Percentiles rank a stretch among this genome's conserved stretches.
Evolutionary conservation across 306 rosid species (phyloP).

Genomic region (Mimosa bimucronata): DNA sequence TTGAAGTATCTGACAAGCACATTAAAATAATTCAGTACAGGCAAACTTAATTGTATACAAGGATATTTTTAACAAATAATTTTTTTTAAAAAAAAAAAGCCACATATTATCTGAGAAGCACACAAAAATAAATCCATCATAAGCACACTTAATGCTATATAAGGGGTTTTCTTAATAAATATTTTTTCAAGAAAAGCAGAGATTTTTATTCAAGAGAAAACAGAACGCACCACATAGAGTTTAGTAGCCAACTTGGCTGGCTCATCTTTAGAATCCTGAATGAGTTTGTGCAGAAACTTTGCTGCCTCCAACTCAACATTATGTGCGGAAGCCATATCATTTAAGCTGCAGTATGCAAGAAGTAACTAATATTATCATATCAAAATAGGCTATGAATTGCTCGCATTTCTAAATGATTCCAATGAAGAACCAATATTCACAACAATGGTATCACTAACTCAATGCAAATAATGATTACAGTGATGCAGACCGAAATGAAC

Average conservation of each 20-base stretch:
- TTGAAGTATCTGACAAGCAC: conserved; percentile 80
- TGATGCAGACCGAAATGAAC: neutral
- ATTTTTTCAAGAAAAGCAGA: neutral
- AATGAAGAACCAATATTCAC: neutral
- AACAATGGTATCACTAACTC: conserved; percentile 11
- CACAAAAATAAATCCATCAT: conserved; percentile 23
- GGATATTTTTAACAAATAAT: too few relatives aligned
- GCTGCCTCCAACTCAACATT: conserved; percentile 99
- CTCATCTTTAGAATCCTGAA: conserved; percentile 97
- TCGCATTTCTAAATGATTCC: conserved; percentile 11
- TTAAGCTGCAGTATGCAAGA: conserved; percentile 48
- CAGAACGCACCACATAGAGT: conserved; percentile 83
- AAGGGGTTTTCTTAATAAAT: neutral
- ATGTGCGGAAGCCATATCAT: conserved; percentile 78
- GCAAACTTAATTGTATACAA: conserved; percentile 9
- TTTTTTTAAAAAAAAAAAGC: neutral
- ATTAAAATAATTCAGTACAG: conserved; percentile 20
- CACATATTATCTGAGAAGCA: conserved; percentile 59
- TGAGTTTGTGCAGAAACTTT: conserved; percentile 94
- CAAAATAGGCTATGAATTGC: conserved; percentile 16
- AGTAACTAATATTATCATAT: conserved; percentile 6
- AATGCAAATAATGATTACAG: conserved; percentile 2
- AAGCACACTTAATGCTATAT: conserved; percentile 7
- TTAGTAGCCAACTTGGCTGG: conserved; percentile 95
- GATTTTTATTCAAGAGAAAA: conserved; percentile 23